Percentiles rank a stretch among this genome's conserved stretches.
Evolutionary conservation across 2,329 filamentous ascomycete genomes (phyloP).

Genomic region (Davidsoniella australis): DNA sequence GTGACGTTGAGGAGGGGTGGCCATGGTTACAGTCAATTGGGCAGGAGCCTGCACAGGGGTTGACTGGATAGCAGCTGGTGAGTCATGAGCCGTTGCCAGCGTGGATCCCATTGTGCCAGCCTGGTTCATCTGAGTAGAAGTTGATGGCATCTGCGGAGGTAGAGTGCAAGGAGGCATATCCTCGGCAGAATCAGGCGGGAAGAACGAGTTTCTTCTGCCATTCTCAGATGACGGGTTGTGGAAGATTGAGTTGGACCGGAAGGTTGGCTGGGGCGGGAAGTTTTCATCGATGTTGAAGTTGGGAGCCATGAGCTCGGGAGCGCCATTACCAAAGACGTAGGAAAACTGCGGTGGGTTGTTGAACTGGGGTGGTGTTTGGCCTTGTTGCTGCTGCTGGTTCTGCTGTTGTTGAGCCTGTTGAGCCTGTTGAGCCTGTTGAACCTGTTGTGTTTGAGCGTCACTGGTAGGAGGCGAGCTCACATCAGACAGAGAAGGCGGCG

Average conservation of each 20-base stretch:
- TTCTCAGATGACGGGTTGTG: conserved; percentile 38
- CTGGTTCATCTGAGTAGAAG: conserved; percentile 12
- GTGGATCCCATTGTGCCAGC: conserved; percentile 6
- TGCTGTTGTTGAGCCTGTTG: conserved; percentile 12
- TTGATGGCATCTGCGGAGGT: conserved; percentile 3
- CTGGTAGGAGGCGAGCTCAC: conserved; percentile 30
- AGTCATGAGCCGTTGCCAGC: conserved; percentile 5
- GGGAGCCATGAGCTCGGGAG: conserved; percentile 3
- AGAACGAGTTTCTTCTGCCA: conserved; percentile 45
- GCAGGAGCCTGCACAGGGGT: conserved; percentile 11
- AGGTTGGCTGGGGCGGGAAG: conserved; percentile 29
- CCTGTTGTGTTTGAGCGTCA: conserved; percentile 19
- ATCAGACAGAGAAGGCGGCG: conserved; percentile 32
- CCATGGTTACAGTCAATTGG: conserved; percentile 18
- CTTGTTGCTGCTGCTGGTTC: conserved; percentile 7
- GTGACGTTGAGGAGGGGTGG: conserved; percentile 5
- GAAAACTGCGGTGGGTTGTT: conserved; percentile 8
- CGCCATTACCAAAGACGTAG: conserved; percentile 10
- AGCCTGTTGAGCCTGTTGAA: conserved; percentile 9
- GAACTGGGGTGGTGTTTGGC: not conserved
- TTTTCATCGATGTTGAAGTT: conserved; percentile 5
- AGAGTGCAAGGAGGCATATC: conserved; percentile 11
- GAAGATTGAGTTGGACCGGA: conserved; percentile 52
- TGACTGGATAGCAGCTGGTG: conserved; percentile 2
- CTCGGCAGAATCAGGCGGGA: conserved; percentile 36